These are phyloP conservation scores for Xylaria sp. DNA, from an alignment of 2,329 filamentous ascomycete species.

Conservation along the genomic window DNA sequence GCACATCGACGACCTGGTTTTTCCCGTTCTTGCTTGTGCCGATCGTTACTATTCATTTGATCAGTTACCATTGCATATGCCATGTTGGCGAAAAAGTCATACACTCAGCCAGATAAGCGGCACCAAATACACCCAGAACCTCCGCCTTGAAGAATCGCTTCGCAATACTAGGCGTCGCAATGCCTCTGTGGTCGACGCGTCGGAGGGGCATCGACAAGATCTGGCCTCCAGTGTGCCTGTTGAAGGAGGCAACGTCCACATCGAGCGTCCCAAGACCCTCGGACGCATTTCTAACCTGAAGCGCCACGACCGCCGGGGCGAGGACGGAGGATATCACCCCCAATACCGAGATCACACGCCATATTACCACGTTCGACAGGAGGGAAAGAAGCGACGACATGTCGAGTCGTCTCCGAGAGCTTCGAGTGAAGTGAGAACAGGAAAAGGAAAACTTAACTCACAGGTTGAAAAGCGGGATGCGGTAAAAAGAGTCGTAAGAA, in stretches of 20 bases:
- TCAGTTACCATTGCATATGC: slow-evolving; percentile 24
- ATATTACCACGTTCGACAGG: slow-evolving; percentile 5
- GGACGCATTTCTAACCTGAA: slow-evolving; percentile 26
- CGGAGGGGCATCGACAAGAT: slow-evolving; percentile 47
- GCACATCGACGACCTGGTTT: slow-evolving; percentile 57
- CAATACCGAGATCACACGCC: slow-evolving; percentile 18
- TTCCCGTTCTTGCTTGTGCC: slow-evolving; percentile 53
- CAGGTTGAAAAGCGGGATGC: background rate
- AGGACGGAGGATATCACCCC: slow-evolving; percentile 10
- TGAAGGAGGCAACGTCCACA: slow-evolving; percentile 34
- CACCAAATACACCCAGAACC: slow-evolving; percentile 47
- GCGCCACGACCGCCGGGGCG: slow-evolving; percentile 24
- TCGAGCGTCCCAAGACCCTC: background rate
- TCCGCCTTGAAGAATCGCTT: slow-evolving; percentile 47
- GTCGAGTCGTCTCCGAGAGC: background rate
- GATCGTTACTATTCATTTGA: slow-evolving; percentile 53
- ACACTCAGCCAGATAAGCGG: slow-evolving; percentile 50
- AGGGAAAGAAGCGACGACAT: slow-evolving; percentile 23
- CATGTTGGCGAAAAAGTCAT: slow-evolving; percentile 9
- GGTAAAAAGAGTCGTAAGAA: background rate
- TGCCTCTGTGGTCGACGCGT: slow-evolving; percentile 43
- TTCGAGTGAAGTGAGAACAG: background rate
- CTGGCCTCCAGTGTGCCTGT: slow-evolving; percentile 32
- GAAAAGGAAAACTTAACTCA: background rate
- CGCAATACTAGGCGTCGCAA: slow-evolving; percentile 45